Evolutionary conservation across 176 grass and related monocot species (phyloP).

Genomic region (Oryza rufipogon): DNA sequence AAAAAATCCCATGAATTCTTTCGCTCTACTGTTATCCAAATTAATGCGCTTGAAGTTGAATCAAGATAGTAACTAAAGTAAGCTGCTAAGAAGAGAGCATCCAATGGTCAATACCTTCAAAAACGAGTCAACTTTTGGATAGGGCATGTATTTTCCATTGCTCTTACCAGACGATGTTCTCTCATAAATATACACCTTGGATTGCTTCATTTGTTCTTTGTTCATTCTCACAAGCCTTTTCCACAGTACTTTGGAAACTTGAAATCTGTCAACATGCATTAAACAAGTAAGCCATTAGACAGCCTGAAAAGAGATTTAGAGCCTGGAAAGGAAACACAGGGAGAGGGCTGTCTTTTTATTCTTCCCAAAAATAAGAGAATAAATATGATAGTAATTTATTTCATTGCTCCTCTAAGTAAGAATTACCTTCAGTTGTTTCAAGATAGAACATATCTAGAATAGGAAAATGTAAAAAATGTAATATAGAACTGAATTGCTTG

Average conservation of each 20-base stretch:
- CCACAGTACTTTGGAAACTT: conserved; percentile 90
- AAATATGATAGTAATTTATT: neutral
- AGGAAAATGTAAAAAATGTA: neutral
- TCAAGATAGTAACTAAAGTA: neutral
- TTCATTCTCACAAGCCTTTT: conserved; percentile 80
- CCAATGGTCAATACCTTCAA: conserved; percentile 64
- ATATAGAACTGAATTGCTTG: neutral
- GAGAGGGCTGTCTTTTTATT: neutral
- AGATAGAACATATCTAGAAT: neutral
- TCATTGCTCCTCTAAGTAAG: neutral
- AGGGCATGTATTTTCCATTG: conserved; percentile 70
- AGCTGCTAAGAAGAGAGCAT: neutral
- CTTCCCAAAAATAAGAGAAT: neutral
- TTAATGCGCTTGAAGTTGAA: conserved; percentile 5
- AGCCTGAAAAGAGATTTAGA: neutral
- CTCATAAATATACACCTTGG: conserved; percentile 81
- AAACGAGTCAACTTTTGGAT: conserved; percentile 90
- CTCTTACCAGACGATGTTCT: conserved; percentile 65
- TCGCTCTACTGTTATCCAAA: neutral
- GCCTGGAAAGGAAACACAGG: neutral
- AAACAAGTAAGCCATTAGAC: neutral
- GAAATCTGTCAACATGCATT: conserved; percentile 56
- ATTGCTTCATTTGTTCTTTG: conserved; percentile 67
- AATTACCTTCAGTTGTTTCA: neutral
- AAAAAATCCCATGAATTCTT: neutral